Conservation (phyloP, 1,284 basidiomycete genomes). For the Cutaneotrichosporon arboriforme region DNA sequence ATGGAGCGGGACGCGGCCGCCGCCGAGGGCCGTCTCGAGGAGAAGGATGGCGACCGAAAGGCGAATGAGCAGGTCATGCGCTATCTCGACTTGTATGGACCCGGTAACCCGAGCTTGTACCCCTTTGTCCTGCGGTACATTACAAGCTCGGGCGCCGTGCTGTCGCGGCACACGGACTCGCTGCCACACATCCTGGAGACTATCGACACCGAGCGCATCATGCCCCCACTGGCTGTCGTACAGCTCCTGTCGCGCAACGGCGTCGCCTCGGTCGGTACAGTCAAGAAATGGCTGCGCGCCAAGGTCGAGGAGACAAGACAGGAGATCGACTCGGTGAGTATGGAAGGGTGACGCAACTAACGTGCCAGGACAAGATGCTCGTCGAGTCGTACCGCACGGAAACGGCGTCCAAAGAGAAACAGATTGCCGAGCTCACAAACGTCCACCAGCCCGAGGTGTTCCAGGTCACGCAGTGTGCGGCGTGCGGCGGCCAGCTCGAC, state of each 20-base stretch:
- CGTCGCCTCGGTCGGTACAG: constrained; percentile 79
- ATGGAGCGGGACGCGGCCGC: constrained; percentile 59
- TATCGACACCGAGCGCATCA: constrained; percentile 71
- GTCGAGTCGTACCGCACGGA: constrained; percentile 81
- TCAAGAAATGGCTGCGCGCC: constrained; percentile 80
- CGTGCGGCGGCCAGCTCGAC: constrained; percentile 81
- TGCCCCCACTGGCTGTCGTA: constrained; percentile 82
- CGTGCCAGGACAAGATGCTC: constrained; percentile 67
- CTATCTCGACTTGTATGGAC: constrained; percentile 69
- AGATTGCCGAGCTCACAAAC: constrained; percentile 74
- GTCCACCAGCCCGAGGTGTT: constrained; percentile 74
- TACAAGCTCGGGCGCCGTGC: constrained; percentile 66
- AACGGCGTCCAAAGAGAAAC: constrained; percentile 71
- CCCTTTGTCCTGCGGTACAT: constrained; percentile 84
- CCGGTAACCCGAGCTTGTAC: constrained; percentile 68
- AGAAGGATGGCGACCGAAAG: not conserved
- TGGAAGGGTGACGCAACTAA: not conserved
- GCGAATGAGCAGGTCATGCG: constrained; percentile 58
- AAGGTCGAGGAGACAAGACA: constrained; percentile 66
- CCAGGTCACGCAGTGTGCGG: constrained; percentile 85
- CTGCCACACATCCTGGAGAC: constrained; percentile 64
- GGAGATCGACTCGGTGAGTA: constrained; percentile 72
- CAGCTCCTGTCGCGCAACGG: constrained; percentile 80
- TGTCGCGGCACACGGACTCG: constrained; percentile 65
- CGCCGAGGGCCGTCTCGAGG: constrained; percentile 25